A percentile compares a stretch with the other conserved stretches of the same genome.
These are phyloP conservation scores for Phialemonium atrogriseum DNA, from an alignment of 2,329 filamentous ascomycete species.

Conservation along the genomic window DNA sequence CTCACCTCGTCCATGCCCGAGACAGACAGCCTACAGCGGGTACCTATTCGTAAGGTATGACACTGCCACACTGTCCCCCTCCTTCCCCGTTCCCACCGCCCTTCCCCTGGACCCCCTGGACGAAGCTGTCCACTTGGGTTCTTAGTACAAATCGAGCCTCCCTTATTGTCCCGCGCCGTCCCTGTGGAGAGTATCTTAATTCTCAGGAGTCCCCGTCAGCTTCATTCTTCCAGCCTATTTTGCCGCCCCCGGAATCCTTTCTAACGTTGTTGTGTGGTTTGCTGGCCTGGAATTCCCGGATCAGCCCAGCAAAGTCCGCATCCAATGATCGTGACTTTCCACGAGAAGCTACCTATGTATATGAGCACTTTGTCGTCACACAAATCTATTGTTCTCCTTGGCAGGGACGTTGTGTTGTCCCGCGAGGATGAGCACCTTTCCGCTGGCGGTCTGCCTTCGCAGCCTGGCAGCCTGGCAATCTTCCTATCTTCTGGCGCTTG, in stretches of 20 bases:
- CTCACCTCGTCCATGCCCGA: not conserved
- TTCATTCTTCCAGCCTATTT: constrained; percentile 1
- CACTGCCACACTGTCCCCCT: not conserved
- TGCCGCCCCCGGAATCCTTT: not conserved
- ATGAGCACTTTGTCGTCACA: too few species aligned
- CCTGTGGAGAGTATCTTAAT: not conserved
- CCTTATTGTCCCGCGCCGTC: not conserved
- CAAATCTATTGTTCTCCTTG: too few species aligned
- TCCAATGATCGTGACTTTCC: too few species aligned
- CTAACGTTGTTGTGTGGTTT: not conserved
- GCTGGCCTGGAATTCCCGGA: not conserved
- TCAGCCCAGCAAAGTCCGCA: not conserved
- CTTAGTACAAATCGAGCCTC: not conserved
- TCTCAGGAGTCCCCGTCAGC: not conserved
- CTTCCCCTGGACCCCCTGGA: too few species aligned
- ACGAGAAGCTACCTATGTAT: too few species aligned
- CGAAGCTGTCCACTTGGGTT: too few species aligned
- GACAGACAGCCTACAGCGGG: not conserved
- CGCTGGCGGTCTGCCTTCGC: too few species aligned
- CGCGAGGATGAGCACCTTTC: too few species aligned
- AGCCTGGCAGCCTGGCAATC: too few species aligned
- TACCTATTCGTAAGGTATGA: not conserved
- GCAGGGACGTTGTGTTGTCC: too few species aligned
- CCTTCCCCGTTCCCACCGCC: too few species aligned
- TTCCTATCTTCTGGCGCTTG: too few species aligned